These are phyloP conservation scores for Xylaria sp. DNA, from an alignment of 2,329 filamentous ascomycete species.

Conservation along the genomic window DNA sequence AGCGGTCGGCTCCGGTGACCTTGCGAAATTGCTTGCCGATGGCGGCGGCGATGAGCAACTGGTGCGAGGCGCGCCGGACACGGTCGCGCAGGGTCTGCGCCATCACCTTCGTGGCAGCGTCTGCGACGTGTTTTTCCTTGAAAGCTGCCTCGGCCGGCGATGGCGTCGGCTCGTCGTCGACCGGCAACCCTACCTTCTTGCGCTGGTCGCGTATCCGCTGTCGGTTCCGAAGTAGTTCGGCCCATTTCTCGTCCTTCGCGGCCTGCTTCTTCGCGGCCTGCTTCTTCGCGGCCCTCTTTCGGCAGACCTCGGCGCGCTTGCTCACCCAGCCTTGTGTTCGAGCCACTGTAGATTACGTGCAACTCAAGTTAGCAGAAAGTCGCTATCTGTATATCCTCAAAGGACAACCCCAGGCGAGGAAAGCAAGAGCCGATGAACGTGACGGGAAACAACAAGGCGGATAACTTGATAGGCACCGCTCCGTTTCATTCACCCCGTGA, in stretches of 20 bases:
- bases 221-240: not conserved
- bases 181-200: constrained; percentile 21
- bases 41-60: constrained; percentile 42
- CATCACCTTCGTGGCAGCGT: constrained; percentile 3
- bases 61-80: constrained; percentile 37
- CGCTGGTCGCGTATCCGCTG: constrained; percentile 14
- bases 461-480: not conserved
- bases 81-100: constrained; percentile 30
- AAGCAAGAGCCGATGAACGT: not conserved
- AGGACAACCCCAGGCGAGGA: not conserved
- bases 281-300: constrained; percentile 9
- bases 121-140: not conserved
- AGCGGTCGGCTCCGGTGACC: constrained; percentile 28
- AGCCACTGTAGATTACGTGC: constrained; percentile 17
- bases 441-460: not conserved
- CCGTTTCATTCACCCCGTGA: not conserved
- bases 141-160: constrained; percentile 27
- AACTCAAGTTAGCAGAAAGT: constrained; percentile 17
- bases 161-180: constrained; percentile 23
- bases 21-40: constrained; percentile 40
- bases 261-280: constrained; percentile 14
- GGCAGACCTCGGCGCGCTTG: constrained; percentile 28
- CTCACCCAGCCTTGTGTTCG: constrained; percentile 31
- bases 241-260: constrained; percentile 11
- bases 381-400: not conserved